A percentile compares a stretch with the other conserved stretches of the same genome.
These are phyloP conservation scores for Fennellomyces sp. DNA, from an alignment of 371 early-diverging fungal species.

Conservation along the genomic window DNA sequence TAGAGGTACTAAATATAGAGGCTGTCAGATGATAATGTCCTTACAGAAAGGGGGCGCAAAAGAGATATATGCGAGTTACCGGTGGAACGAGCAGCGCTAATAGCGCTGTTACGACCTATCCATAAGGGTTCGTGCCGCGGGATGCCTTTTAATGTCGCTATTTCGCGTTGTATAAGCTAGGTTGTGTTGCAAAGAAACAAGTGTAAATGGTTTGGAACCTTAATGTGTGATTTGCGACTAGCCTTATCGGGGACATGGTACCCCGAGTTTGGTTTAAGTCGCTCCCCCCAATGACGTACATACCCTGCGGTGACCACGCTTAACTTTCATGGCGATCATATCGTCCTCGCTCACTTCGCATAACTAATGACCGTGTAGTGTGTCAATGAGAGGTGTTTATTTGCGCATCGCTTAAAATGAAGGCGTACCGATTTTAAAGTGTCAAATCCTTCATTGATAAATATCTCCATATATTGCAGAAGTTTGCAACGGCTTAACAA, in stretches of 20 bases:
- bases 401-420: background rate
- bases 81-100: background rate
- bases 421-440: slow-evolving; percentile 39
- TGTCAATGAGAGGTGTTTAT: background rate
- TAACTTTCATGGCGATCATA: slow-evolving; percentile 42
- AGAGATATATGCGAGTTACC: background rate
- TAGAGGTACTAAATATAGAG: background rate
- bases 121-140: slow-evolving; percentile 18
- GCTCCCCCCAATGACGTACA: background rate
- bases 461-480: slow-evolving; percentile 30
- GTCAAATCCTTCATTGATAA: slow-evolving; percentile 52
- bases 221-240: background rate
- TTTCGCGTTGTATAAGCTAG: slow-evolving; percentile 30
- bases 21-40: background rate
- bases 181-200: background rate
- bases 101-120: background rate
- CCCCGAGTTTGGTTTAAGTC: background rate
- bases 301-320: slow-evolving; percentile 55
- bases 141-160: slow-evolving; percentile 29
- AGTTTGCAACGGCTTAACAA: slow-evolving; percentile 36
- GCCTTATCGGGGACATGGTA: slow-evolving; percentile 3
- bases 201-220: background rate
- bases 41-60: background rate
- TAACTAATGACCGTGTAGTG: no score
- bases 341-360: slow-evolving; percentile 50